Conservation (phyloP, 352 stramenopile species). For the Globisporangium megalacanthum region DNA sequence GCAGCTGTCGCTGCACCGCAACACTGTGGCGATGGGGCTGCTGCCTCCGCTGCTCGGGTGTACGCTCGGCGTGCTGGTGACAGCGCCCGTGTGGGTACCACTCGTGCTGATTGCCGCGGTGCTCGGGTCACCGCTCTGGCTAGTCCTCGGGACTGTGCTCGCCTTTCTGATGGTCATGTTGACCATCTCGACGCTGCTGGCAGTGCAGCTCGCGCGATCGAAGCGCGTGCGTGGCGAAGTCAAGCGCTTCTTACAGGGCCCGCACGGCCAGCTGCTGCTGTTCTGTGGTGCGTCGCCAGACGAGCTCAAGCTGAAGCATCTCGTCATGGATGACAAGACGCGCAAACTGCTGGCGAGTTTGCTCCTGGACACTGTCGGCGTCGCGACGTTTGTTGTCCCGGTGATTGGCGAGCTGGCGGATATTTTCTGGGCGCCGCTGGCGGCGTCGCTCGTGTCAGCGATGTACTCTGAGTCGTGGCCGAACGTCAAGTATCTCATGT, state of each 20-base stretch:
- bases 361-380: slow-evolving; percentile 88
- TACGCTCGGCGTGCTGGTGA: slow-evolving; percentile 35
- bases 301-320: slow-evolving; percentile 8
- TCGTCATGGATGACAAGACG: slow-evolving; percentile 51
- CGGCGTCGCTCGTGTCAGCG: slow-evolving; percentile 83
- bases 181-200: slow-evolving; percentile 41
- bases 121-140: slow-evolving; percentile 57
- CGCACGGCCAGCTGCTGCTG: slow-evolving; percentile 55
- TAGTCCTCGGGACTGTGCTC: slow-evolving; percentile 35
- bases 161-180: slow-evolving; percentile 43
- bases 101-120: slow-evolving; percentile 48
- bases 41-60: slow-evolving; percentile 39
- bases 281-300: slow-evolving; percentile 34
- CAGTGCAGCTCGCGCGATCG: slow-evolving; percentile 42
- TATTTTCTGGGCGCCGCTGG: slow-evolving; percentile 89
- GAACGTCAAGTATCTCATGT: slow-evolving; percentile 84
- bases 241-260: slow-evolving; percentile 39
- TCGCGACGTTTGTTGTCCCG: slow-evolving; percentile 83
- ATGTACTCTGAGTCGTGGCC: slow-evolving; percentile 89
- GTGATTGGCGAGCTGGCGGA: slow-evolving; percentile 88
- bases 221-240: slow-evolving; percentile 37
- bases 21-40: slow-evolving; percentile 43
- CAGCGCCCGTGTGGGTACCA: slow-evolving; percentile 52
- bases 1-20: slow-evolving; percentile 57
- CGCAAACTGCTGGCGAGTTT: slow-evolving; percentile 68